phyloP scores from a whole-genome alignment of 345 rosid species.

The Acer saccharum region DNA sequence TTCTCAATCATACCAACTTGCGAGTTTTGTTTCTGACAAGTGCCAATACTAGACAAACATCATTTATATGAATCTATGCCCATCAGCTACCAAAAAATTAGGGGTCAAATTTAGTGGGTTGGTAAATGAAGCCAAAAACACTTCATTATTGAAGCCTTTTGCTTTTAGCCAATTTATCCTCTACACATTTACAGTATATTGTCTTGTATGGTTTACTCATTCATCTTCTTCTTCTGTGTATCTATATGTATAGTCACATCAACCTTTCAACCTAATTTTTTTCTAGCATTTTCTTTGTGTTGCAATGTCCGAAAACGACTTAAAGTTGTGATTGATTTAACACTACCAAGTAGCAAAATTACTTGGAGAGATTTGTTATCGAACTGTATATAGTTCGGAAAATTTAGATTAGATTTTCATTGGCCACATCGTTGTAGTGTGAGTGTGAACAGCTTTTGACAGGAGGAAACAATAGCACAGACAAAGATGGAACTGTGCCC shows the following conservation, averaged over 20 bases:
- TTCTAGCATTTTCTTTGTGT: background rate
- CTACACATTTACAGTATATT: background rate
- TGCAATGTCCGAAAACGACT: background rate
- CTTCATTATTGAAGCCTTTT: background rate
- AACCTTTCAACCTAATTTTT: background rate
- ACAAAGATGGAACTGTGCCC: background rate
- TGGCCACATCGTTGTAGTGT: background rate
- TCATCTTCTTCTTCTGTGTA: background rate
- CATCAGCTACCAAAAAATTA: constrained; percentile 32
- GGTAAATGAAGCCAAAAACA: constrained; percentile 43
- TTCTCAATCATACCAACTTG: background rate
- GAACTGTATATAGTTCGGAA: background rate
- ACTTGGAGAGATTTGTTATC: too few species aligned
- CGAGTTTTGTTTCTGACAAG: background rate
- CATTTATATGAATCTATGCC: background rate
- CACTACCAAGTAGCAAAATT: background rate
- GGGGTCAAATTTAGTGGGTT: constrained; percentile 33
- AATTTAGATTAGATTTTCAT: constrained; percentile 9
- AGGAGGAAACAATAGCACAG: background rate
- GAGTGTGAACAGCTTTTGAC: background rate
- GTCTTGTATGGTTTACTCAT: background rate
- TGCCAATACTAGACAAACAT: background rate
- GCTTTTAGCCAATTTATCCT: background rate
- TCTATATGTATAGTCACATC: background rate
- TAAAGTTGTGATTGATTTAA: background rate